Conservation (phyloP, 2,329 filamentous ascomycete species). For the Talaromyces sp. region DNA sequence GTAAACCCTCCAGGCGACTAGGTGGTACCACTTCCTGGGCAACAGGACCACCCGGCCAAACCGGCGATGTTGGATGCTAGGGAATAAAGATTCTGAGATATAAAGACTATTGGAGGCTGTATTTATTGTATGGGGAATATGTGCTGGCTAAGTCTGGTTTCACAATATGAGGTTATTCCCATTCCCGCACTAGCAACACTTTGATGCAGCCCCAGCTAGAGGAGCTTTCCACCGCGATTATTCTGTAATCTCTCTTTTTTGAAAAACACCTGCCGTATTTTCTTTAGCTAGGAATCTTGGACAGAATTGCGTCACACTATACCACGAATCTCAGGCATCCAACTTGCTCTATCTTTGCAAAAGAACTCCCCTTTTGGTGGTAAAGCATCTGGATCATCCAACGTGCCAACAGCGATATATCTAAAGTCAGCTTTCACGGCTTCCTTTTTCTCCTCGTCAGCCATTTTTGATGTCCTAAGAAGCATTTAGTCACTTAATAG, state of each 20-base stretch:
- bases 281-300: neutral
- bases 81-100: neutral
- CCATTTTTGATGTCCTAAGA: neutral
- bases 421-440: constrained; percentile 30
- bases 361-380: constrained; percentile 55
- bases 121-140: neutral
- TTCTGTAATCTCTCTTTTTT: constrained; percentile 1
- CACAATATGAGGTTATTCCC: neutral
- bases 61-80: neutral
- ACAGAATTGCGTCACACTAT: constrained; percentile 16
- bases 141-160: neutral
- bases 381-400: constrained; percentile 47
- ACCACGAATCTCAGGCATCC: constrained; percentile 50
- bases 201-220: neutral
- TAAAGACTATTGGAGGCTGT: neutral
- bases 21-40: neutral
- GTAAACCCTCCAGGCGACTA: neutral
- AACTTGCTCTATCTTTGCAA: constrained; percentile 43
- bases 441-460: constrained; percentile 17
- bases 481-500: neutral
- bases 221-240: neutral
- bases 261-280: constrained; percentile 4
- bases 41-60: neutral
- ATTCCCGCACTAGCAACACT: neutral
- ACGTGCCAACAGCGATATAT: constrained; percentile 46